These are phyloP conservation scores for Stemphylium beticola DNA, from an alignment of 2,329 filamentous ascomycete genomes.

Conservation along the genomic window DNA sequence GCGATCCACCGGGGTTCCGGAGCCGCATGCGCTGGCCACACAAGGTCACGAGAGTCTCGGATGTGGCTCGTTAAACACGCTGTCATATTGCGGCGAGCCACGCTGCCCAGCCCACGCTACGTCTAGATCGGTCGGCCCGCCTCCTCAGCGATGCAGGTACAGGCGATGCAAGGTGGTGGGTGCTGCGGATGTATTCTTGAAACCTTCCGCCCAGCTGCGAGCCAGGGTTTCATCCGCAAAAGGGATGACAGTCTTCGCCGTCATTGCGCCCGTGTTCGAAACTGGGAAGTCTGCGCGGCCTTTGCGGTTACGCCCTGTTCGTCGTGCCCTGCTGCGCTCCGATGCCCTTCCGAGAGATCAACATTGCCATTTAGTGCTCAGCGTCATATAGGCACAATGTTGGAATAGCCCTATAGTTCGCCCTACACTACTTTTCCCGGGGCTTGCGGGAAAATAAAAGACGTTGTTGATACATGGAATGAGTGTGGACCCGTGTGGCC, in stretches of 20 bases:
- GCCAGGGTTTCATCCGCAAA: constrained; percentile 33
- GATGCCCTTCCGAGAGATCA: constrained; percentile 10
- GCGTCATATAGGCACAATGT: neutral
- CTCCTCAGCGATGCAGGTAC: constrained; percentile 37
- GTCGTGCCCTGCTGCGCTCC: constrained; percentile 23
- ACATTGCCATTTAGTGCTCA: too few relatives aligned
- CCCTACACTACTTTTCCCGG: constrained; percentile 16
- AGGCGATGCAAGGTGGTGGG: neutral
- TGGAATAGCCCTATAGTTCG: constrained; percentile 21
- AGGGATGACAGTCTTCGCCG: constrained; percentile 4
- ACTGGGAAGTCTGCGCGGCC: constrained; percentile 19
- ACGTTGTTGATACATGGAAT: too few relatives aligned
- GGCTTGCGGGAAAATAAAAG: neutral
- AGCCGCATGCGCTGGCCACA: constrained; percentile 33
- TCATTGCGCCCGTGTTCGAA: constrained; percentile 13
- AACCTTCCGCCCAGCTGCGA: constrained; percentile 24
- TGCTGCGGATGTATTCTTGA: constrained; percentile 13
- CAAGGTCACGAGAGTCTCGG: constrained; percentile 24
- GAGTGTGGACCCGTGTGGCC: too few relatives aligned
- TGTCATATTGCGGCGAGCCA: constrained; percentile 29
- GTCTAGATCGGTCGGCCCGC: constrained; percentile 10
- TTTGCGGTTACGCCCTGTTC: constrained; percentile 16
- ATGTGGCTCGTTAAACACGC: constrained; percentile 28
- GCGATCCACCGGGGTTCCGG: constrained; percentile 13
- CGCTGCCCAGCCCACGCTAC: constrained; percentile 10